A percentile compares a stretch with the other conserved stretches of the same genome.
Conservation (phyloP, 2,329 filamentous ascomycete species). For the Fonsecaea erecta region DNA sequence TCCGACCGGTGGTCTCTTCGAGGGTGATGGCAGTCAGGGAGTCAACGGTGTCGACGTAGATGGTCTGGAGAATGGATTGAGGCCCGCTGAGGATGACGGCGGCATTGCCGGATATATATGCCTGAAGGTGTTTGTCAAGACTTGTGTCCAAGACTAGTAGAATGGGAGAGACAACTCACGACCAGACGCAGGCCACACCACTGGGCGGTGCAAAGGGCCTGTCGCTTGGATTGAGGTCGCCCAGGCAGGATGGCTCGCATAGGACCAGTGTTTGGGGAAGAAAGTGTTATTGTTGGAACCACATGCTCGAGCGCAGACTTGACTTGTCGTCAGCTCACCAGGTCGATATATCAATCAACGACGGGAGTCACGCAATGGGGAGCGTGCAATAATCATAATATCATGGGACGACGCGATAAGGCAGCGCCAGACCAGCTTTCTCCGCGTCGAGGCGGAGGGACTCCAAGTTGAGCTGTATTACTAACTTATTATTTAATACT, state of each 20-base stretch:
- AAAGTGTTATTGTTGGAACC: constrained; percentile 19
- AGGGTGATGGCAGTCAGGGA: constrained; percentile 77
- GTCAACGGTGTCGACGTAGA: constrained; percentile 76
- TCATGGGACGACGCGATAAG: constrained; percentile 5
- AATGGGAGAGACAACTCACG: constrained; percentile 55
- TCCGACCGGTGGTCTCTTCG: constrained; percentile 81
- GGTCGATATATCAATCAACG: neutral
- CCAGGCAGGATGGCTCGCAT: constrained; percentile 83
- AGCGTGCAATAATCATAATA: neutral
- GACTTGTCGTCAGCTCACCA: neutral
- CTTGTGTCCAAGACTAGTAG: constrained; percentile 8
- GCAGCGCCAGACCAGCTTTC: neutral
- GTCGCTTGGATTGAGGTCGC: constrained; percentile 75
- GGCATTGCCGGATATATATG: constrained; percentile 87
- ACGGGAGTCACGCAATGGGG: neutral
- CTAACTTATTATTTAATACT: too few species aligned
- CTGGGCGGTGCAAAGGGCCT: constrained; percentile 73
- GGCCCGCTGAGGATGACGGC: constrained; percentile 80
- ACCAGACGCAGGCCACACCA: constrained; percentile 75
- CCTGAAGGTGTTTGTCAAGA: constrained; percentile 54
- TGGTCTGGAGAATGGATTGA: constrained; percentile 79
- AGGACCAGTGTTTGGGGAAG: constrained; percentile 47
- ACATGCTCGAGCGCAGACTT: constrained; percentile 9
- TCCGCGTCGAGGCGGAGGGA: constrained; percentile 12
- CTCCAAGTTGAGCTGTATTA: neutral